phyloP scores from a whole-genome alignment of 306 rosid species.

The Lathyrus tuberosus region DNA sequence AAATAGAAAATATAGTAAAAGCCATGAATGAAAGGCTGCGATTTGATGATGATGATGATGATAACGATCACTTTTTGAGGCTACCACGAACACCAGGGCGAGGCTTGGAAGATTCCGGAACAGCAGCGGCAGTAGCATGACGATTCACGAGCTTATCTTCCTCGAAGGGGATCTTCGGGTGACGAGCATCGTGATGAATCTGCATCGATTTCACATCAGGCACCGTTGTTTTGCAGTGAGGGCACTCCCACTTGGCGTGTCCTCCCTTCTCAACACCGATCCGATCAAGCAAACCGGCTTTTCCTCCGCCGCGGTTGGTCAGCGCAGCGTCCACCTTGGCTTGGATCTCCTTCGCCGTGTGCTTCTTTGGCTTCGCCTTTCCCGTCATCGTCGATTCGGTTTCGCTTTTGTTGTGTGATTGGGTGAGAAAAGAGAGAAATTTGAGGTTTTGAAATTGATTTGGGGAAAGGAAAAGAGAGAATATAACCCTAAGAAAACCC shows the following conservation, averaged over 20 bases:
- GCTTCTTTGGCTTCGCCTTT: conserved; percentile 99
- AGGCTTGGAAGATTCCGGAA: conserved; percentile 51
- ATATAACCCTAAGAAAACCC: conserved; percentile 47
- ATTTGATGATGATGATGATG: background rate
- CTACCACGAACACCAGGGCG: conserved; percentile 92
- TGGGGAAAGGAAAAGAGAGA: background rate
- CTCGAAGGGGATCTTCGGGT: conserved; percentile 81
- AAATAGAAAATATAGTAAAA: background rate
- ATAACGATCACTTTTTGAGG: conserved; percentile 57
- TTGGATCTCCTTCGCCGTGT: conserved; percentile 94
- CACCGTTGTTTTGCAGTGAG: conserved; percentile 84
- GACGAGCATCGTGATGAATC: conserved; percentile 94
- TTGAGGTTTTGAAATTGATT: background rate
- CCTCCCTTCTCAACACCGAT: conserved; percentile 79
- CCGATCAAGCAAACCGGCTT: conserved; percentile 81
- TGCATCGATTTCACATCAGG: conserved; percentile 93
- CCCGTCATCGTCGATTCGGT: conserved; percentile 65
- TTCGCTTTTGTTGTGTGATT: background rate
- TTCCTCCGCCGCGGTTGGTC: conserved; percentile 96
- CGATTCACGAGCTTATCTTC: conserved; percentile 64
- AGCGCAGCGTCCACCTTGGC: conserved; percentile 88
- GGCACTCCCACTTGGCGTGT: conserved; percentile 96
- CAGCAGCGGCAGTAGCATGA: conserved; percentile 35
- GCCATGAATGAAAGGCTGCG: conserved; percentile 22
- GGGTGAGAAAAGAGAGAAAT: background rate